A percentile compares a stretch with the other conserved stretches of the same genome.
Evolutionary conservation across 148 eudicot genomes (phyloP).

Genomic region (Fagopyrum tataricum): DNA sequence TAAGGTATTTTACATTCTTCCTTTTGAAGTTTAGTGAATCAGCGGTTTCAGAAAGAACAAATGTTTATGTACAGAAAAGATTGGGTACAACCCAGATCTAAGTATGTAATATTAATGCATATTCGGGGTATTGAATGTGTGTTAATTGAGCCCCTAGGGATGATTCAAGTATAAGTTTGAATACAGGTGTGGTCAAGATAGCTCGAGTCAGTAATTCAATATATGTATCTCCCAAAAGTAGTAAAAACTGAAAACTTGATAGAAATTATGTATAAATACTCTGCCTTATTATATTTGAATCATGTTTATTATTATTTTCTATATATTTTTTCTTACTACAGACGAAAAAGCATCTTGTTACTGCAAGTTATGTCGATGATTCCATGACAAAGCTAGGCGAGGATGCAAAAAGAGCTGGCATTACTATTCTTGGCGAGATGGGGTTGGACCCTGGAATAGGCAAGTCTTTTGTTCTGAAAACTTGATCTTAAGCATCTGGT

Average conservation of each 20-base stretch:
- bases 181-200: neutral
- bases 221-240: neutral
- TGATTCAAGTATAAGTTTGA: neutral
- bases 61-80: neutral
- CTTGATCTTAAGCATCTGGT: neutral
- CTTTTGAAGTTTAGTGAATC: neutral
- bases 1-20: constrained; percentile 39
- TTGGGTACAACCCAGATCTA: neutral
- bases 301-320: constrained; percentile 22
- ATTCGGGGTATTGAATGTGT: no score
- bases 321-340: constrained; percentile 35
- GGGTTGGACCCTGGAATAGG: constrained; percentile 99
- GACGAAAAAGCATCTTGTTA: constrained; percentile 79
- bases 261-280: neutral
- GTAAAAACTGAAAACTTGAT: neutral
- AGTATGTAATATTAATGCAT: neutral
- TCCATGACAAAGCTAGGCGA: constrained; percentile 70
- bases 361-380: constrained; percentile 91
- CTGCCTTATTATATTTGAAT: neutral
- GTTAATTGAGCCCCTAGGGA: neutral
- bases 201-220: neutral
- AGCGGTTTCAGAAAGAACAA: neutral
- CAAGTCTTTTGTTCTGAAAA: constrained; percentile 18
- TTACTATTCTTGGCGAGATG: constrained; percentile 95
- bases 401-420: constrained; percentile 63